Base-by-base conservation (phyloP, 176 grass and related monocot species). In the Musa schizocarpa region DNA sequence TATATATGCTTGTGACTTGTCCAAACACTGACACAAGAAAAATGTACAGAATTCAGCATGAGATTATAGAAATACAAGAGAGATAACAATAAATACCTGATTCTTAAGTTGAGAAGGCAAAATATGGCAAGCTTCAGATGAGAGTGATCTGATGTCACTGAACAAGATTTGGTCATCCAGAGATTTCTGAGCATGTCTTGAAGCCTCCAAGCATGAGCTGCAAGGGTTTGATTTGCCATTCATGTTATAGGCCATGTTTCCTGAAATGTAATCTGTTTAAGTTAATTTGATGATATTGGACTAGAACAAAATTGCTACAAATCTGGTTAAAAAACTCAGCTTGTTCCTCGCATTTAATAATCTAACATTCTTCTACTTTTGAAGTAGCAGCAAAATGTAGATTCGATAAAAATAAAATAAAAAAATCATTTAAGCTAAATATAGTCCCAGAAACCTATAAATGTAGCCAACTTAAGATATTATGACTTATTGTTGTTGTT, bases 121-220 rank as follows among this genome's bases (percentile, higher is more conserved):
- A 50, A 69, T 48, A 9, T 69, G 67, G 29, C 67, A 69, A 19
- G 48, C 9, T 50, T 69, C 67, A 49, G 16, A 10, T 69, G 67
- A 49, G 1, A 69, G 29, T 29, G 48, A 17, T 48, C 48, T 29
- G 9, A 49, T 13, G 48, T 69, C 25, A 8, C 29, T 29, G 17
- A 69, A 69, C 1, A 69, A 17, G 17, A 48, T 48, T 2, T 14
- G 6, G 16, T 69, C 34, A 17, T 16, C 16, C 29, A 69, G 19
- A 14, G 67, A 12, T 48, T 29, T 48, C 34, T 20, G 13, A 69
- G 67, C 29, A 48, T 49, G 29, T 69, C 67, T 69, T 49, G 67
- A 69, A 19, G 67, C 67, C 14, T 69, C 67, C 14, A 69, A 9
- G 27, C 67, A 69, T 69, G 34, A 69, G 19, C 17, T 69, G 29